Evolutionary conservation across 2,329 filamentous ascomycete genomes (phyloP), one percentile per base, ranked within the genome.

Genomic region (Clarireedia sp.): DNA sequence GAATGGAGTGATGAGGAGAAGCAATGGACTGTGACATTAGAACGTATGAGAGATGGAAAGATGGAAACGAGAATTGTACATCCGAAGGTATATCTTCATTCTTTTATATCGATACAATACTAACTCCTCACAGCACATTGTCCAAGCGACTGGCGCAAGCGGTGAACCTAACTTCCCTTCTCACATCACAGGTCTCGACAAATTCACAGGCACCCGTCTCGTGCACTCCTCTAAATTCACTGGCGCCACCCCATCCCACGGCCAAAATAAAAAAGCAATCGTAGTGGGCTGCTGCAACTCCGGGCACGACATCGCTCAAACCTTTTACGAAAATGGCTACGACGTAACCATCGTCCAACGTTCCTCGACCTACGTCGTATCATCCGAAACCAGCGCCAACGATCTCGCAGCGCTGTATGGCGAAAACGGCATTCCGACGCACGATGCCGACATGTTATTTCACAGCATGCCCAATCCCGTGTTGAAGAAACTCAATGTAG

Each of bases 241-340:
- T 0, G 82, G 81, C 0, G 80, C 81, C 0, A 67, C 69, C 2
- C 66, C 59, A 12, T 57, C 73, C 0, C 66, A 74, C 2, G 69
- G 73, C 14, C 68, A 73, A 17, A 77, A 77, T 1, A 84, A 82
- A 65, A 83, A 79, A 58, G 84, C 80, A 0, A 70, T 87, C 1
- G 78, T 89, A 0, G 74, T 89, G 0, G 86, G 85, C 1, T 82
- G 80, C 1, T 86, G 84, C 67, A 88, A 87, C 68, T 86, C 82
- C 0, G 82, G 75, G 5, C 82, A 86, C 62, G 85, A 88, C 61
- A 87, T 88, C 55, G 79, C 82, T 0, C 83, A 87, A 54, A 81
- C 87, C 59, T 86, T 77, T 62, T 75, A 79, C 33, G 82, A 87
- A 61, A 80, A 82, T 54, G 86, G 85, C 0, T 83, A 82, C 57